A percentile compares a stretch with the other conserved stretches of the same genome.
Conservation (phyloP, 495 filamentous ascomycete genomes). For the Aspergillus diversus region DNA sequence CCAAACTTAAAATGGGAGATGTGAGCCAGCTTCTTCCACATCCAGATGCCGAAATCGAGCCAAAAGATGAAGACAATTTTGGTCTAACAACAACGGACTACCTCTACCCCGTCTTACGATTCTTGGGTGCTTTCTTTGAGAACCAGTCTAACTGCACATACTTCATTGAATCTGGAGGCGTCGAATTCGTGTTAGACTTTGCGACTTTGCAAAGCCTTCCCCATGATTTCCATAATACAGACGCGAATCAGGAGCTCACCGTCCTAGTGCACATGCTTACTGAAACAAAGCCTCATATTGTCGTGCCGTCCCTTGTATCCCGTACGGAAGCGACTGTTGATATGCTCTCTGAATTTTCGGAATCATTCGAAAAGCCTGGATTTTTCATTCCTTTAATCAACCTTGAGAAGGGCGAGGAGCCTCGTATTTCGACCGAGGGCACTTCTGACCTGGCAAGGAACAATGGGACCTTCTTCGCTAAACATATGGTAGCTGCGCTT, state of each 20-base stretch:
- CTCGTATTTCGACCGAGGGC: background rate
- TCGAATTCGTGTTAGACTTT: constrained; percentile 84
- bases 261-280: constrained; percentile 78
- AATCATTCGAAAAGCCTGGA: constrained; percentile 45
- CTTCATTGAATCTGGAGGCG: constrained; percentile 78
- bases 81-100: constrained; percentile 65
- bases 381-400: constrained; percentile 70
- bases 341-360: constrained; percentile 65
- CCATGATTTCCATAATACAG: constrained; percentile 70
- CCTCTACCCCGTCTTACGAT: constrained; percentile 72
- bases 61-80: constrained; percentile 51
- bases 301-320: constrained; percentile 77
- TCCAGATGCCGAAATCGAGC: constrained; percentile 37
- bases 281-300: constrained; percentile 80
- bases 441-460: constrained; percentile 34
- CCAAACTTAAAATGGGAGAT: constrained; percentile 40
- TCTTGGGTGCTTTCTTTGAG: constrained; percentile 75
- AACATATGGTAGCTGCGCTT: constrained; percentile 75
- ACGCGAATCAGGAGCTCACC: constrained; percentile 65
- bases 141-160: constrained; percentile 74
- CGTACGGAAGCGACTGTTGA: constrained; percentile 71
- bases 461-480: constrained; percentile 73
- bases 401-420: constrained; percentile 27
- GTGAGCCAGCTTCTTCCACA: constrained; percentile 34
- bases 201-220: constrained; percentile 77